phyloP scores from a whole-genome alignment of 768 basidiomycete genomes.

The Albatrellus ellisii region DNA sequence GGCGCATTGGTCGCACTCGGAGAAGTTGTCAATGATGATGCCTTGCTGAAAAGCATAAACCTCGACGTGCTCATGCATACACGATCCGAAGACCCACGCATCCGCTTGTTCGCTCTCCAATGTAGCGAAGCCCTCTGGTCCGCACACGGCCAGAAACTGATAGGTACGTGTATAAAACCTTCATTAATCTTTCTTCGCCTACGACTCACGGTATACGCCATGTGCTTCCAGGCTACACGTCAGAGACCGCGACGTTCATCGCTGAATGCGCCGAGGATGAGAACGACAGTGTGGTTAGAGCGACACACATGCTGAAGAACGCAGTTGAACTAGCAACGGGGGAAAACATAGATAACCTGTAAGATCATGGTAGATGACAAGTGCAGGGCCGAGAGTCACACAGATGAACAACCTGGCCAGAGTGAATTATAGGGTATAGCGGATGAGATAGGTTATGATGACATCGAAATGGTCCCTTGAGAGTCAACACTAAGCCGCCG shows the following conservation, averaged over 20 bases:
- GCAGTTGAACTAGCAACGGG: conserved; percentile 64
- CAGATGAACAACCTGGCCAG: background rate
- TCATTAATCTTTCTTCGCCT: background rate
- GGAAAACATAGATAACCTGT: conserved; percentile 7
- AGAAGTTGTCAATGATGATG: conserved; percentile 41
- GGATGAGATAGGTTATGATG: background rate
- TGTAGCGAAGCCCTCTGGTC: conserved; percentile 70
- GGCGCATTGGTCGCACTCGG: conserved; percentile 26
- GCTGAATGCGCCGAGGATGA: conserved; percentile 84
- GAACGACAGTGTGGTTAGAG: conserved; percentile 66
- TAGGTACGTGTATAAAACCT: conserved; percentile 33
- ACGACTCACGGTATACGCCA: background rate
- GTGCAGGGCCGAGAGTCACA: background rate
- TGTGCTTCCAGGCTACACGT: conserved; percentile 55
- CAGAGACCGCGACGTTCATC: conserved; percentile 79
- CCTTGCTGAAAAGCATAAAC: conserved; percentile 69
- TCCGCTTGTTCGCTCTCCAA: conserved; percentile 58
- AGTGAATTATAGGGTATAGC: background rate
- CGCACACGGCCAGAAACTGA: conserved; percentile 57
- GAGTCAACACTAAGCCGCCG: conserved; percentile 7
- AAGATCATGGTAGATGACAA: background rate
- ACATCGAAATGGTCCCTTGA: conserved; percentile 5
- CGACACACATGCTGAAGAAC: conserved; percentile 53
- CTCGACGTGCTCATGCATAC: conserved; percentile 79
- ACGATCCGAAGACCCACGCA: conserved; percentile 60